These are phyloP conservation scores for Penicillium egyptiacum DNA, from an alignment of 495 filamentous ascomycete species.

Conservation along the genomic window DNA sequence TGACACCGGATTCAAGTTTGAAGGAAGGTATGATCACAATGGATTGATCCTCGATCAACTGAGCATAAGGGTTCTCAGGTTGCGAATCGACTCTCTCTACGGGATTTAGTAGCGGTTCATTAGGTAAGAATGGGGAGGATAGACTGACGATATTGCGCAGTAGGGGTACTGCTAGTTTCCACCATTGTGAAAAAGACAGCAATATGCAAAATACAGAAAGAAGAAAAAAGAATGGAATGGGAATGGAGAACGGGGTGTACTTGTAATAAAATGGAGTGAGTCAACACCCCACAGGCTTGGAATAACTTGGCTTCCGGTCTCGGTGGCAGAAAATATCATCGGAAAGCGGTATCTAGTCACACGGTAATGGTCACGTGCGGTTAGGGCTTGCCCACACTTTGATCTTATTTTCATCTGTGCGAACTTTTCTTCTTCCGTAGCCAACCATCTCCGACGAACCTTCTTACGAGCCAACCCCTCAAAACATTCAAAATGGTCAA, in stretches of 20 bases:
- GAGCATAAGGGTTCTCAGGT: constrained; percentile 88
- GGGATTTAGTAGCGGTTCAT: constrained; percentile 57
- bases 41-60: constrained; percentile 81
- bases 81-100: constrained; percentile 65
- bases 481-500: constrained; percentile 54
- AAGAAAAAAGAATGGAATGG: not conserved
- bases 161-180: constrained; percentile 22
- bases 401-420: not conserved
- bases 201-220: constrained; percentile 7
- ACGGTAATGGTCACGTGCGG: not conserved
- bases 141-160: constrained; percentile 48
- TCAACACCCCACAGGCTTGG: constrained; percentile 14
- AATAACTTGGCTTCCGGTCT: not conserved
- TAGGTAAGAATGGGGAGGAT: constrained; percentile 12
- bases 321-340: not conserved
- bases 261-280: constrained; percentile 5
- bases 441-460: constrained; percentile 11
- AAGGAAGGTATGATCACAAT: constrained; percentile 85
- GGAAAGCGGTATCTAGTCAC: not conserved
- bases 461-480: constrained; percentile 11
- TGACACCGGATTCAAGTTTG: constrained; percentile 90
- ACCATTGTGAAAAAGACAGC: constrained; percentile 30
- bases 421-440: constrained; percentile 5
- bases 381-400: constrained; percentile 13
- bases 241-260: constrained; percentile 12